Evolutionary conservation across 1,139 yeast genomes (phyloP).

Genomic region (Scheffersomyces titani): DNA sequence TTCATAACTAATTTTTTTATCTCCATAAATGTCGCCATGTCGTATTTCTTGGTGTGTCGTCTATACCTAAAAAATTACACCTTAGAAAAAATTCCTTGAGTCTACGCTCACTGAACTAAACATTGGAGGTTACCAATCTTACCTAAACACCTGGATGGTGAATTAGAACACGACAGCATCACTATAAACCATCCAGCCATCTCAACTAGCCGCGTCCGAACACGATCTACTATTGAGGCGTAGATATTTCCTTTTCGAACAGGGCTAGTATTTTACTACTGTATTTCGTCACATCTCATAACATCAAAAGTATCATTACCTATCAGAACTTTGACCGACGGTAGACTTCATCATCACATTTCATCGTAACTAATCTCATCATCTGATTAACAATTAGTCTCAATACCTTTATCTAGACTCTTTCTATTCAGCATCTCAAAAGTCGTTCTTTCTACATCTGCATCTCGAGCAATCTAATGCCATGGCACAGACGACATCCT

Average conservation of each 20-base stretch:
- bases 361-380: background rate
- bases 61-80: background rate
- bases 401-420: background rate
- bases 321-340: background rate
- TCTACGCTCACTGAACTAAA: background rate
- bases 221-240: background rate
- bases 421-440: background rate
- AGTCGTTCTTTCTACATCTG: background rate
- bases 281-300: background rate
- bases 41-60: background rate
- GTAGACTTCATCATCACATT: background rate
- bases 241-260: background rate
- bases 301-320: background rate
- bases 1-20: background rate
- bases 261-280: background rate
- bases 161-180: background rate
- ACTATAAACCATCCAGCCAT: background rate
- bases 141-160: background rate
- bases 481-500: constrained; percentile 33
- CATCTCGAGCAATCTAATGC: background rate
- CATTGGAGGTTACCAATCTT: background rate
- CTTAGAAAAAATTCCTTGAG: background rate
- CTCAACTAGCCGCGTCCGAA: background rate
- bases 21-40: background rate
- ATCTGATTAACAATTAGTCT: background rate